These are phyloP conservation scores for Pluteus cervinus DNA, from an alignment of 768 basidiomycete genomes.

Conservation along the genomic window DNA sequence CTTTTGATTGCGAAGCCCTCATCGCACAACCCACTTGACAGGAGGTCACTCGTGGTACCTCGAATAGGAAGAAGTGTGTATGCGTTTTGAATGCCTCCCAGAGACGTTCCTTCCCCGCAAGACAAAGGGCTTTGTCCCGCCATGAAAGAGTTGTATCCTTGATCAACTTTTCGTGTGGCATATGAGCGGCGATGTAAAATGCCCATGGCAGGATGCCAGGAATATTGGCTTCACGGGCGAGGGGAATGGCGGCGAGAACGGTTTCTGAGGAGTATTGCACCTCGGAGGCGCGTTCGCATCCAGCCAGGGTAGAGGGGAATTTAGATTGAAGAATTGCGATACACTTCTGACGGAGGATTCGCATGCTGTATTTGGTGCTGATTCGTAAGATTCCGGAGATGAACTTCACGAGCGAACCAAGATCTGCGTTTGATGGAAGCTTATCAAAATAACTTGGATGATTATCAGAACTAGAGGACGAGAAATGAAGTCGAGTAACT, in stretches of 20 bases:
- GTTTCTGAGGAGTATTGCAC: slow-evolving; percentile 29
- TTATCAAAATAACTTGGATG: slow-evolving; percentile 31
- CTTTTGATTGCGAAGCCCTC: slow-evolving; percentile 15
- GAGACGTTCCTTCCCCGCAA: slow-evolving; percentile 32
- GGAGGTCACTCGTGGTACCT: slow-evolving; percentile 23
- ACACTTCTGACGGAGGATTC: slow-evolving; percentile 29
- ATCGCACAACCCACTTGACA: slow-evolving; percentile 22
- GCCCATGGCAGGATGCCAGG: slow-evolving; percentile 40
- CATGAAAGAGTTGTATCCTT: slow-evolving; percentile 29
- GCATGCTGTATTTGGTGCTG: slow-evolving; percentile 38
- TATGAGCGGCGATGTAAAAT: slow-evolving; percentile 38
- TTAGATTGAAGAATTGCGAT: slow-evolving; percentile 32
- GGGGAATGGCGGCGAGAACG: slow-evolving; percentile 34
- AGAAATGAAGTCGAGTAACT: slow-evolving; percentile 13
- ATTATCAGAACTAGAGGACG: slow-evolving; percentile 1
- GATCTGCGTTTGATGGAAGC: slow-evolving; percentile 23
- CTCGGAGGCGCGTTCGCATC: slow-evolving; percentile 30
- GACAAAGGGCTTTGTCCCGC: slow-evolving; percentile 34
- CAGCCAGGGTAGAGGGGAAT: slow-evolving; percentile 34
- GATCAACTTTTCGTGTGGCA: slow-evolving; percentile 27
- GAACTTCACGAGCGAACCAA: slow-evolving; percentile 30
- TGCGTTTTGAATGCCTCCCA: slow-evolving; percentile 33
- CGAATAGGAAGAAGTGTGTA: slow-evolving; percentile 31
- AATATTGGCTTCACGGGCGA: slow-evolving; percentile 32
- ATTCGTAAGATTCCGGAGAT: slow-evolving; percentile 36